Percentiles rank a stretch among this genome's conserved stretches.
Evolutionary conservation across 2,329 filamentous ascomycete species (phyloP).

Genomic region (Hypoxylon sp.): DNA sequence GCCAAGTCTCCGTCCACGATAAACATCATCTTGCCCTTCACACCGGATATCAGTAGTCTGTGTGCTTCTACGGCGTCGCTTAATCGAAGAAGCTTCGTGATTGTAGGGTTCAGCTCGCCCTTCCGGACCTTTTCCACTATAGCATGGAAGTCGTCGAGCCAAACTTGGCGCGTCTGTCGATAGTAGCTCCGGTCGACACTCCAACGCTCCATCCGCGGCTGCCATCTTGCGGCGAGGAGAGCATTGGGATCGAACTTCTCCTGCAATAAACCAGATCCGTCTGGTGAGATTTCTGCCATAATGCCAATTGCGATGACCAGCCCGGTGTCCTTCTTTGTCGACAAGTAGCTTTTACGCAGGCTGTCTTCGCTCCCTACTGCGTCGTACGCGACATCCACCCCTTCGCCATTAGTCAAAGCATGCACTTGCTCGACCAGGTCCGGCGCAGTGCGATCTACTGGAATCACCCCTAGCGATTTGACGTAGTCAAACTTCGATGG

Average conservation of each 20-base stretch:
- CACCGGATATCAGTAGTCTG: conserved; percentile 12
- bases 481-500: conserved; percentile 12
- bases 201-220: neutral
- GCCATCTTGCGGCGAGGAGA: neutral
- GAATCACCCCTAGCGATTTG: conserved; percentile 15
- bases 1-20: conserved; percentile 11
- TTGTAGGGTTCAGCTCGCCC: neutral
- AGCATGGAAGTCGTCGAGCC: neutral
- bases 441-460: conserved; percentile 5
- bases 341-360: conserved; percentile 11
- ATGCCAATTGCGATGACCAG: conserved; percentile 10
- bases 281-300: conserved; percentile 15
- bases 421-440: conserved; percentile 12
- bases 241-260: neutral
- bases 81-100: conserved; percentile 7
- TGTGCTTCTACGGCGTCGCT: conserved; percentile 8
- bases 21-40: conserved; percentile 14
- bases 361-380: conserved; percentile 17
- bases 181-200: neutral
- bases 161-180: neutral
- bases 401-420: conserved; percentile 16
- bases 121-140: neutral
- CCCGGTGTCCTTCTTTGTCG: conserved; percentile 10
- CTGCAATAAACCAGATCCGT: conserved; percentile 10
- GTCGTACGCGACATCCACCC: conserved; percentile 21